A percentile compares a stretch with the other conserved stretches of the same genome.
Evolutionary conservation across 73 alveolate species (phyloP).

Genomic region (Halteria grandinella): DNA sequence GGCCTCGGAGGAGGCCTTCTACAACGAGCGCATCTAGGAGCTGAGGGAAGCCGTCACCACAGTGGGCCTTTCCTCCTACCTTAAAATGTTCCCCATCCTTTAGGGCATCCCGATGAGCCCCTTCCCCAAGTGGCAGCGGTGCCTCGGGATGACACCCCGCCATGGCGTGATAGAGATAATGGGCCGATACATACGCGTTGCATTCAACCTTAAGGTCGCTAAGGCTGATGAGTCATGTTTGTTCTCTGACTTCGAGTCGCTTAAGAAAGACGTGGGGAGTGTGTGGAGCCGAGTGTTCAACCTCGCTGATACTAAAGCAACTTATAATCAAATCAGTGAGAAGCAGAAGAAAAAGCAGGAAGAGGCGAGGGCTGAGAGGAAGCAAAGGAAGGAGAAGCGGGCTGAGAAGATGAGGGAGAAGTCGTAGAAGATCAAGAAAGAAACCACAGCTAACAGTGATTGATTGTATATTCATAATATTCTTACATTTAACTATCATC

Average conservation of each 20-base stretch:
- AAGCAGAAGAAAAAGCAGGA: too few species aligned
- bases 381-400: too few species aligned
- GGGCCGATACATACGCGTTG: slow-evolving; percentile 17
- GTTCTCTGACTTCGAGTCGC: slow-evolving; percentile 13
- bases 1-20: not conserved
- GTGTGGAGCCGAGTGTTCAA: too few species aligned
- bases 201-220: slow-evolving; percentile 22
- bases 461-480: too few species aligned
- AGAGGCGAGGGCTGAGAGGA: too few species aligned
- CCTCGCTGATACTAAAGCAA: too few species aligned
- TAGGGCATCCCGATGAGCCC: slow-evolving; percentile 33
- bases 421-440: too few species aligned
- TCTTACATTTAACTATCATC: too few species aligned
- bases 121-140: not conserved
- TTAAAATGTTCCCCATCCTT: not conserved
- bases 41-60: not conserved
- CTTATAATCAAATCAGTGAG: too few species aligned
- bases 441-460: too few species aligned
- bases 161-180: not conserved
- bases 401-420: too few species aligned
- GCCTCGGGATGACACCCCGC: slow-evolving; percentile 3
- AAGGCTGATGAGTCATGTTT: slow-evolving; percentile 28
- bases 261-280: too few species aligned
- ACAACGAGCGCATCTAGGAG: not conserved
- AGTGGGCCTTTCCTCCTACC: not conserved